Percentiles rank a stretch among this genome's conserved stretches.
Evolutionary conservation across 148 eudicot genomes (phyloP).

Genomic region (Polygonum maritimum): DNA sequence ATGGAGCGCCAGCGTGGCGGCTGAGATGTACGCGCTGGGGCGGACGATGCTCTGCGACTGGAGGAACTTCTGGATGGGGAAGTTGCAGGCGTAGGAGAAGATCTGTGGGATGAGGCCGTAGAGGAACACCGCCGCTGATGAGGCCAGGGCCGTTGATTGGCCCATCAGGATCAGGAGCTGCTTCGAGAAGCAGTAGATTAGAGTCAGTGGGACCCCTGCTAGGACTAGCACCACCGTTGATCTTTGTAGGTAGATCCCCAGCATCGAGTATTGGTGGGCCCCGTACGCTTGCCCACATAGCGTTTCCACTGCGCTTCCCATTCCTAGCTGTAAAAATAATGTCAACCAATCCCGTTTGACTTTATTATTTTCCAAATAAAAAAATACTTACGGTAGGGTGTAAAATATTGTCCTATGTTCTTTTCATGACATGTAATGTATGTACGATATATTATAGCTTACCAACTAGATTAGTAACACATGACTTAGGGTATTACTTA

Average conservation of each 20-base stretch:
- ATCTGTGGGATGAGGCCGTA: slow-evolving; percentile 66
- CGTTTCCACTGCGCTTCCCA: slow-evolving; percentile 71
- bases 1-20: slow-evolving; percentile 31
- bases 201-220: slow-evolving; percentile 34
- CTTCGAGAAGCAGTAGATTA: slow-evolving; percentile 34
- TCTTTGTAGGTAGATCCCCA: slow-evolving; percentile 55
- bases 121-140: slow-evolving; percentile 32
- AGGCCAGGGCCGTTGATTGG: slow-evolving; percentile 27
- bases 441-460: too few relatives aligned
- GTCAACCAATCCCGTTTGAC: too few relatives aligned
- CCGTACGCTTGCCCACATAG: slow-evolving; percentile 71
- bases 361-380: background rate
- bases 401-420: background rate
- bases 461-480: too few relatives aligned
- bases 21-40: slow-evolving; percentile 51
- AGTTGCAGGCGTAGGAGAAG: slow-evolving; percentile 50
- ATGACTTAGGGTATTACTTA: too few relatives aligned
- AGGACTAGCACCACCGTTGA: slow-evolving; percentile 34
- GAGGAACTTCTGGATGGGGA: slow-evolving; percentile 55
- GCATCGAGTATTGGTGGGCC: slow-evolving; percentile 42
- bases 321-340: slow-evolving; percentile 31
- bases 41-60: slow-evolving; percentile 47
- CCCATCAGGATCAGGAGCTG: slow-evolving; percentile 31
- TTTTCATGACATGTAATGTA: too few relatives aligned
- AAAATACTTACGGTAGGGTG: too few relatives aligned